Base-by-base conservation (phyloP, 2,329 filamentous ascomycete genomes). In the Penicillium sp. region DNA sequence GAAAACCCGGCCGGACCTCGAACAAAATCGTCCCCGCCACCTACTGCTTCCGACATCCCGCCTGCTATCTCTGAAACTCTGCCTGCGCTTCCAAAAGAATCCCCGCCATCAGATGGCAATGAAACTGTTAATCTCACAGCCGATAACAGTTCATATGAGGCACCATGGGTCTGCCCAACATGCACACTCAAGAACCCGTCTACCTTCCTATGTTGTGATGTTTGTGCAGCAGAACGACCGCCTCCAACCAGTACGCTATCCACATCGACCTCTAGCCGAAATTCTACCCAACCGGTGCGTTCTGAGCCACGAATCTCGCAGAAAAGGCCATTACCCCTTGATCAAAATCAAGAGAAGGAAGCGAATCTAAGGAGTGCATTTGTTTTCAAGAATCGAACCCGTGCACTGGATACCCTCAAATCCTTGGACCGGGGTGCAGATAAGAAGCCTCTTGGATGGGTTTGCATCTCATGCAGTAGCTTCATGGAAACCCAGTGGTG, bases 401-500 rank as follows among this genome's bases (percentile, higher is more conserved):
- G 65, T 30, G 67, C 70, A 10, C 71, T 75, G 4, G 77, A 78
- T 52, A 64, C 67, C 0, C 64, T 78, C 3, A 65, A 69, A 14
- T 63, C 64, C 6, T 62, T 77, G 28, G 72, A 80, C 36, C 72
- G 73, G 22, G 75, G 75, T 25, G 70, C 71, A n/a, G 73, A 73
- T 19, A 75, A 74, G 37, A 72, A 78, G 43, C 78, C 80, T 2
- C 63, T 85, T 19, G 84, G 83, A 1, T 87, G 85, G 85, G 74
- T 80, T 51, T 88, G 85, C 67, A 63, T 75, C 49, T 70, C 73
- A 6, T 88, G 85, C 57, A 82, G 82, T 6, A 78, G 80, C 0
- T 87, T 84, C 57, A 87, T 86, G 83, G 84, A 87, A 67, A 78
- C 77, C 19, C 73, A 83, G 62, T 87, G 84, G 83, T 87, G 84